Evolutionary conservation across 768 basidiomycete species (phyloP), one percentile per base, ranked within the genome.

Genomic region (Naematelia encephala): DNA sequence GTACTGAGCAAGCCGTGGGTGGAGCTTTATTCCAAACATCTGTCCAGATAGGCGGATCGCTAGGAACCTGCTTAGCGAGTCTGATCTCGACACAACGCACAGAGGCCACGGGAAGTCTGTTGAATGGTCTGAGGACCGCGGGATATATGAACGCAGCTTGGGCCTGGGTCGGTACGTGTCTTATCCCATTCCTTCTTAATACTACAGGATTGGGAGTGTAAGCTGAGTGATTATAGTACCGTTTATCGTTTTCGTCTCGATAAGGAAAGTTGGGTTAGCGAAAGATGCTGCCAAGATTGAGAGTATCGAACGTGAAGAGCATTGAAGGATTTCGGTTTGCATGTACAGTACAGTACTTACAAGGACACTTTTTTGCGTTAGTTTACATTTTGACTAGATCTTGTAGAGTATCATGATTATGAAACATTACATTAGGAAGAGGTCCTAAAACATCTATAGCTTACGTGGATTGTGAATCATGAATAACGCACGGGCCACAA

Each of bases 1-100:
- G 56, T 16, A 51, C 53, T 43, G 68, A 69, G 39, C 65, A 64
- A 43, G 63, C 64, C 11, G 60, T 69, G 3, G 68, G 51, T 5
- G 68, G 68, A 1, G 62, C 68, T 5, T 29, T 66, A 5, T 64
- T 66, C 55, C 68, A 69, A 42, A 60, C 55, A 16, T 56, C 57
- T 3, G 22, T 52, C 10, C 51, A 50, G 44, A 34, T 69, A 1
- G 64, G 47, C 13, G 54, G 44, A 13, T 51, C 61, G 1, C 30
- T 59, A 4, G 68, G 62, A 1, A 56, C 59, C 10, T 60, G 57
- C 25, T 22, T 64, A 14, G 52, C 65, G 21, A 59, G 56, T 28
- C 50, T 69, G 30, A 59, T 69, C 30, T 30, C 52, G 13, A 59
- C 61, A 3, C 26, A 60, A 28, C 42, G 56, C 2, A 42, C 19